A percentile compares a stretch with the other conserved stretches of the same genome.
Evolutionary conservation across 1,284 basidiomycete species (phyloP).

Genomic region (Sporisorium exsertum): DNA sequence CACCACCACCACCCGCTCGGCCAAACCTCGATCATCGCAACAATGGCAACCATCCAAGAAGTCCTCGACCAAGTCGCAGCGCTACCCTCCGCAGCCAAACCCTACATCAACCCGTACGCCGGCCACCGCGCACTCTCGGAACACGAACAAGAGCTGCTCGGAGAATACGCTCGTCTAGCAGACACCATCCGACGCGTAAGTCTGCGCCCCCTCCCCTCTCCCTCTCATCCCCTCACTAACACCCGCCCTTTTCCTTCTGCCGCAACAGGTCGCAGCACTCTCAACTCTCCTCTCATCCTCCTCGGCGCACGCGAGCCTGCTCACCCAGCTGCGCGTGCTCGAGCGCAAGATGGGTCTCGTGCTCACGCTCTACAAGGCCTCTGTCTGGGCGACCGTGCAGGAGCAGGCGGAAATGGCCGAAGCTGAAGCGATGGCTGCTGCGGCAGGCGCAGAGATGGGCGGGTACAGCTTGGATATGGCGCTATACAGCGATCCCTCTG

Average conservation of each 20-base stretch:
- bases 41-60: conserved; percentile 46
- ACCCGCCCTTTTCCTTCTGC: conserved; percentile 57
- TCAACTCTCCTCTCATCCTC: conserved; percentile 70
- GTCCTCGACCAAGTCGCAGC: conserved; percentile 47
- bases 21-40: too few relatives aligned
- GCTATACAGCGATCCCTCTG: conserved; percentile 14
- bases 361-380: conserved; percentile 84
- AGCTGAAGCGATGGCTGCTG: conserved; percentile 47
- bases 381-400: conserved; percentile 92
- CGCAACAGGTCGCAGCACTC: conserved; percentile 62
- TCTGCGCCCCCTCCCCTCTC: background rate
- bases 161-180: conserved; percentile 66
- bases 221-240: background rate
- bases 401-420: conserved; percentile 78
- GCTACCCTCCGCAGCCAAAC: conserved; percentile 28
- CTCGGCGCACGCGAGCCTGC: conserved; percentile 80
- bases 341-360: conserved; percentile 92
- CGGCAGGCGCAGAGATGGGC: conserved; percentile 21
- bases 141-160: conserved; percentile 60
- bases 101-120: conserved; percentile 62
- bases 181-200: conserved; percentile 61
- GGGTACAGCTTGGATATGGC: conserved; percentile 34
- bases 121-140: conserved; percentile 56
- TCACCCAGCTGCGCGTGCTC: conserved; percentile 82
- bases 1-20: conserved; percentile 9